Percentiles rank a stretch among this genome's conserved stretches.
Evolutionary conservation across 2,329 filamentous ascomycete species (phyloP).

Genomic region (Lasiodiplodia hormozganensis): DNA sequence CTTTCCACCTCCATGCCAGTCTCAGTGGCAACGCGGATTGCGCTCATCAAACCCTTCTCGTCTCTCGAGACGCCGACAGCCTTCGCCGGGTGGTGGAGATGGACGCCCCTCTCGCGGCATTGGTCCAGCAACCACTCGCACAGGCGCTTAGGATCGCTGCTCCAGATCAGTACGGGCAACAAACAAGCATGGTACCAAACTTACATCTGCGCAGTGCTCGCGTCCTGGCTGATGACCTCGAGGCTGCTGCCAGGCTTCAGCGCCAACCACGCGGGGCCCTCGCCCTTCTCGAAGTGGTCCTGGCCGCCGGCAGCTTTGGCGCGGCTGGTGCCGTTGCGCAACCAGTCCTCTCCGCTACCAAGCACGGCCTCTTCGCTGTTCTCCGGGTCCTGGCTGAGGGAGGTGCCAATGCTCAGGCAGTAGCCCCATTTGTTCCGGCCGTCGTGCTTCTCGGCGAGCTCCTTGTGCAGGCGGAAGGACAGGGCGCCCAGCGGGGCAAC

Average conservation of each 20-base stretch:
- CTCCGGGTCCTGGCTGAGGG: conserved; percentile 59
- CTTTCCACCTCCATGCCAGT: conserved; percentile 54
- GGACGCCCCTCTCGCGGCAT: conserved; percentile 66
- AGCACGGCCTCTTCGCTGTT: conserved; percentile 48
- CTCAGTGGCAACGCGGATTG: conserved; percentile 58
- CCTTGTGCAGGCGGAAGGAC: conserved; percentile 72
- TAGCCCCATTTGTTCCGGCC: conserved; percentile 68
- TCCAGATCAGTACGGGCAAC: not conserved
- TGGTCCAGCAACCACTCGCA: conserved; percentile 69
- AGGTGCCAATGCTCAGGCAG: conserved; percentile 62
- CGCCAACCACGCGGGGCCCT: conserved; percentile 66
- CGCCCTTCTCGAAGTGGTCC: conserved; percentile 40
- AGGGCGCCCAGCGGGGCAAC: conserved; percentile 67
- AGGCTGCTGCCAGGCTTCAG: conserved; percentile 62
- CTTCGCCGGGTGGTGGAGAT: conserved; percentile 69
- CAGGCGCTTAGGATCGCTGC: conserved; percentile 69
- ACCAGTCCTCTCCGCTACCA: conserved; percentile 68
- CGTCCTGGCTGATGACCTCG: conserved; percentile 67
- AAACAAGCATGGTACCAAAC: conserved; percentile 36
- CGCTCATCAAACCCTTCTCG: conserved; percentile 57
- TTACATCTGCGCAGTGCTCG: conserved; percentile 70
- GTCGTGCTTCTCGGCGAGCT: conserved; percentile 63
- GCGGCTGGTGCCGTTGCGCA: conserved; percentile 68
- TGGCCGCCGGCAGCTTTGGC: conserved; percentile 57
- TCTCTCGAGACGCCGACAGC: conserved; percentile 62